A percentile compares a stretch with the other conserved stretches of the same genome.
These are phyloP conservation scores for Draba incana DNA, from an alignment of 345 rosid genomes.

Conservation along the genomic window DNA sequence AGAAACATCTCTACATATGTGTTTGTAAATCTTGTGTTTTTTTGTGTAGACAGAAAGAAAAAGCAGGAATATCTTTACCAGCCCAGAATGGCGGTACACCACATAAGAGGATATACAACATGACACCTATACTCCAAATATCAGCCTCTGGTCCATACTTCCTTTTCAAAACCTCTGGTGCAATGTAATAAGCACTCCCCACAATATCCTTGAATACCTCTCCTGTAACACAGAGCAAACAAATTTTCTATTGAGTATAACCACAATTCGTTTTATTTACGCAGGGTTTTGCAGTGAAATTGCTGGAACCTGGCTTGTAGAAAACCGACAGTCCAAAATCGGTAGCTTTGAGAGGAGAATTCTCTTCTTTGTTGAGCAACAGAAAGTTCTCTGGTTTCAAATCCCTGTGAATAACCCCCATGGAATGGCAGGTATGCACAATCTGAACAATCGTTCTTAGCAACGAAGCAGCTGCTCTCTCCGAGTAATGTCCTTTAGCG, in stretches of 20 bases:
- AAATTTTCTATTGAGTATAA: slow-evolving; percentile 2
- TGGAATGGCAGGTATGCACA: slow-evolving; percentile 65
- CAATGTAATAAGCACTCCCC: slow-evolving; percentile 84
- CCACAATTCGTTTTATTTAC: not conserved
- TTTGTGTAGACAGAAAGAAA: not conserved
- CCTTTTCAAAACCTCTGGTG: slow-evolving; percentile 76
- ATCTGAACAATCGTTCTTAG: slow-evolving; percentile 65
- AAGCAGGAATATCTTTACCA: slow-evolving; percentile 40
- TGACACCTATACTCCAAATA: slow-evolving; percentile 75
- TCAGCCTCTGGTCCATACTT: slow-evolving; percentile 72
- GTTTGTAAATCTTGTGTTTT: not conserved
- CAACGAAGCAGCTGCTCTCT: slow-evolving; percentile 64
- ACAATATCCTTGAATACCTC: slow-evolving; percentile 67
- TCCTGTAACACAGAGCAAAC: slow-evolving; percentile 45
- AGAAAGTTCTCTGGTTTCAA: slow-evolving; percentile 80
- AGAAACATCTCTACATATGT: not conserved
- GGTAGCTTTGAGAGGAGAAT: slow-evolving; percentile 68
- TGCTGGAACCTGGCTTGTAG: slow-evolving; percentile 62
- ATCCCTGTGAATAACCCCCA: slow-evolving; percentile 77
- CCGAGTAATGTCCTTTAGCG: slow-evolving; percentile 70
- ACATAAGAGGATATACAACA: slow-evolving; percentile 62
- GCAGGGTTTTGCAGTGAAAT: slow-evolving; percentile 7
- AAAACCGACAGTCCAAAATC: slow-evolving; percentile 74
- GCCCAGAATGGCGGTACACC: slow-evolving; percentile 90
- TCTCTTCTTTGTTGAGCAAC: slow-evolving; percentile 62